Evolutionary conservation across 768 basidiomycete genomes (phyloP).

Genomic region (Auriscalpium orientale): DNA sequence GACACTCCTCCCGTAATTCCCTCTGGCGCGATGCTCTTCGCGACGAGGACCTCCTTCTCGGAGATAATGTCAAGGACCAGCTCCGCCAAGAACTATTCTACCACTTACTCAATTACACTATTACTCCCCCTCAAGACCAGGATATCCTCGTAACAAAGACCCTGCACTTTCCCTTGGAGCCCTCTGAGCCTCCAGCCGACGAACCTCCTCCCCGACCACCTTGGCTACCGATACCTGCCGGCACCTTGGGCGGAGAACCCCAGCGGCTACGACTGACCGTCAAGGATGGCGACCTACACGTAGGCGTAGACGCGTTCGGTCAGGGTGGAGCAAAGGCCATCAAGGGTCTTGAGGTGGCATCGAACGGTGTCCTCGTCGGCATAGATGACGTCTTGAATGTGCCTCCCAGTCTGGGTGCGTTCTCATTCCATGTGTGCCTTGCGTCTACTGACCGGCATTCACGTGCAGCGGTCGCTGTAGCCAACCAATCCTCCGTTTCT

Average conservation of each 20-base stretch:
- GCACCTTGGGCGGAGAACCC: slow-evolving; percentile 71
- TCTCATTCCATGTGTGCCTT: not conserved
- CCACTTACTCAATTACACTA: slow-evolving; percentile 80
- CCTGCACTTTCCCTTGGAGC: slow-evolving; percentile 60
- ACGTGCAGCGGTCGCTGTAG: slow-evolving; percentile 49
- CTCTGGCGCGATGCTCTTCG: slow-evolving; percentile 31
- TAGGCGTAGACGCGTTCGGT: slow-evolving; percentile 76
- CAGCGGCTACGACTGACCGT: slow-evolving; percentile 69
- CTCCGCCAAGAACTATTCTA: slow-evolving; percentile 92
- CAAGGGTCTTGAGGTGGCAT: slow-evolving; percentile 47
- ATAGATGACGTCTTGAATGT: slow-evolving; percentile 67
- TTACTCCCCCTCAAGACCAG: slow-evolving; percentile 40
- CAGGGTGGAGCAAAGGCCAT: slow-evolving; percentile 63
- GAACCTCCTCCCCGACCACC: slow-evolving; percentile 72
- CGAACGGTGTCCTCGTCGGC: slow-evolving; percentile 75
- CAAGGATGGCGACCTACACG: slow-evolving; percentile 39
- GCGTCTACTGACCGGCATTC: not conserved
- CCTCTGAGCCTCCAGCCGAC: slow-evolving; percentile 50
- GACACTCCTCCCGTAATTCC: slow-evolving; percentile 27
- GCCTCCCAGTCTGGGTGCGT: slow-evolving; percentile 68
- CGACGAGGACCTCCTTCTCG: slow-evolving; percentile 30
- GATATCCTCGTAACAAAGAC: slow-evolving; percentile 43
- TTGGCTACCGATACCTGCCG: slow-evolving; percentile 80
- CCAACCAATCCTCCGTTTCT: slow-evolving; percentile 51
- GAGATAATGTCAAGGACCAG: slow-evolving; percentile 77